Conservation (phyloP, 495 filamentous ascomycete species). For the Talaromyces thailandensis region DNA sequence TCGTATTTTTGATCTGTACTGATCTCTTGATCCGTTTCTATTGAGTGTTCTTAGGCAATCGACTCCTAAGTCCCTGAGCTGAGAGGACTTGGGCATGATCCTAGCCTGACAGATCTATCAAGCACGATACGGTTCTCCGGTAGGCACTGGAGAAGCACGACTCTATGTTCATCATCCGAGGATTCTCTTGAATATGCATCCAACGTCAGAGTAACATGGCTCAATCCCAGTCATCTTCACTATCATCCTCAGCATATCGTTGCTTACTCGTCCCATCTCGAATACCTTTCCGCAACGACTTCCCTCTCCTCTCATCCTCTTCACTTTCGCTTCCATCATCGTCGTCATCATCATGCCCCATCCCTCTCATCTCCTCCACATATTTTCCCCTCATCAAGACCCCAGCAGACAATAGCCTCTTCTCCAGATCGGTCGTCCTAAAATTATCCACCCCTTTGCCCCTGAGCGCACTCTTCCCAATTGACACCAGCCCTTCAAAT, state of each 20-base stretch:
- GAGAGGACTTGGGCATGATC: not conserved
- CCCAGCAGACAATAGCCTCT: constrained; percentile 46
- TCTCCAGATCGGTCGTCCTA: constrained; percentile 54
- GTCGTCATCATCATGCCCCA: constrained; percentile 12
- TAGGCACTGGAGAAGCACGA: not conserved
- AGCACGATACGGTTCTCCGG: not conserved
- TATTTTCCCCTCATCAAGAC: constrained; percentile 49
- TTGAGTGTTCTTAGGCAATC: not conserved
- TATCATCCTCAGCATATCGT: constrained; percentile 30
- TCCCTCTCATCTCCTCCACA: constrained; percentile 30
- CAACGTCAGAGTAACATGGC: not conserved
- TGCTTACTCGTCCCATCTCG: constrained; percentile 22
- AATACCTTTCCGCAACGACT: constrained; percentile 36
- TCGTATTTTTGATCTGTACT: not conserved
- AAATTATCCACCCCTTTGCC: constrained; percentile 49
- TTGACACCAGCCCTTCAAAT: constrained; percentile 60
- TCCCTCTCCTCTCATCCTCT: constrained; percentile 31
- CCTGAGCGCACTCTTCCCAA: constrained; percentile 24
- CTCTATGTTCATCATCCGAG: not conserved
- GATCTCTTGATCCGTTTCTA: not conserved
- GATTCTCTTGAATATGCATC: not conserved
- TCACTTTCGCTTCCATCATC: constrained; percentile 18
- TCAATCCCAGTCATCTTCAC: constrained; percentile 64
- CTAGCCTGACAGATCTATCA: not conserved
- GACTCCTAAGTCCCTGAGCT: not conserved